A percentile compares a stretch with the other conserved stretches of the same genome.
Conservation (phyloP, 2,329 filamentous ascomycete species). For the Dryadomyces quercivorus region DNA sequence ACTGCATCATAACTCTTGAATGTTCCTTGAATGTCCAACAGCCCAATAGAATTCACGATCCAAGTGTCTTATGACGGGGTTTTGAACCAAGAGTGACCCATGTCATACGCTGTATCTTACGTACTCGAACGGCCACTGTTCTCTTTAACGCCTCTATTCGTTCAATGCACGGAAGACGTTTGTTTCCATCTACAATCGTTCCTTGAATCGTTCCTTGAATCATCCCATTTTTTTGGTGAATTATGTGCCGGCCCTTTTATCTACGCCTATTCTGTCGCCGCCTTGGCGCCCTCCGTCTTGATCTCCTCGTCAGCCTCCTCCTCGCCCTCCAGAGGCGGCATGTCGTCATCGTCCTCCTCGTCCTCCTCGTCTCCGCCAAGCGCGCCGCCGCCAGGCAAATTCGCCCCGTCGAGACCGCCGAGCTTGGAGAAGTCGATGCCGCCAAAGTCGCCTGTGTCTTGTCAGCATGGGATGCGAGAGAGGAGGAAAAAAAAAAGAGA, state of each 20-base stretch:
- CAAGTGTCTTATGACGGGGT: no score
- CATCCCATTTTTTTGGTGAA: background rate
- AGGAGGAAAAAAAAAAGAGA: background rate
- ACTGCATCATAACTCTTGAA: no score
- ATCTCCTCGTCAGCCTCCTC: slow-evolving; percentile 25
- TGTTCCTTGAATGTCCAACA: no score
- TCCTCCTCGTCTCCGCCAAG: slow-evolving; percentile 31
- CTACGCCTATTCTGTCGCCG: background rate
- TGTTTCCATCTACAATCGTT: background rate
- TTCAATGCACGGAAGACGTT: no score
- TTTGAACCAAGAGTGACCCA: no score
- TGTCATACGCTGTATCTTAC: no score
- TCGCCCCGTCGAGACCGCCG: slow-evolving; percentile 43
- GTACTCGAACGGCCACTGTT: no score
- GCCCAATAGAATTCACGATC: no score
- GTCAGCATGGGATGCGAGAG: background rate
- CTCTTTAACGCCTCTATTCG: no score
- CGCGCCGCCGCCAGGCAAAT: slow-evolving; percentile 27
- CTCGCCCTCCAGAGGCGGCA: slow-evolving; percentile 64
- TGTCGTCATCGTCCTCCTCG: slow-evolving; percentile 64
- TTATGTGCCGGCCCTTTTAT: background rate
- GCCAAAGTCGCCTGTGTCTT: slow-evolving; percentile 50
- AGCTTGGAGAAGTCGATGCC: slow-evolving; percentile 94
- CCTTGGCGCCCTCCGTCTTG: slow-evolving; percentile 17
- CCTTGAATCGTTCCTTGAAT: background rate